Base-by-base conservation (phyloP, 192 early-diverging fungal genomes). In the Backusella tarrabulga region DNA sequence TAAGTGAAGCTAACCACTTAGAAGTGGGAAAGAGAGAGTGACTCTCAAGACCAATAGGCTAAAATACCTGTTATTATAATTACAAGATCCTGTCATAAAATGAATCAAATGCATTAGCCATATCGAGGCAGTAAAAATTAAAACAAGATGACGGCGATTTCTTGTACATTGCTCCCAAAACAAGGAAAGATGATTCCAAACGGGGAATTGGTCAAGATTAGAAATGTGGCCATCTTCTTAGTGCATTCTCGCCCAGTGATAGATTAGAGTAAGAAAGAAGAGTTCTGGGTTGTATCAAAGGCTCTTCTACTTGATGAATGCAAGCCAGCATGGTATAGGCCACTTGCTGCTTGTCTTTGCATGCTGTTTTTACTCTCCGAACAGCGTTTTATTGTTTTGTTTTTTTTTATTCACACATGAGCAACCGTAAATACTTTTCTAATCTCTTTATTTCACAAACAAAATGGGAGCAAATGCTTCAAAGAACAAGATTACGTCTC, bases 401-500 rank as follows among this genome's bases (percentile, higher is more conserved):
- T 60, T 11, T 60, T 12, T 60, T 52, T 52, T 21, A 44, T 6
- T 50, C 19, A 50, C 46, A 19, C 4, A 44, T 44, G 42, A 44
- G 19, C 15, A 4, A 0, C 4, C 4, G 19, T n/a, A 17, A 50
- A 19, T 50, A 50, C 21, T 56, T 56, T 52, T 69, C 38, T 36
- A 40, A 14, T 35, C 34, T n/a, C n/a, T 34, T 35, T 68, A 19
- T 35, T 40, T 21, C n/a, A 9, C 40, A 70, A 70, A 40, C 32
- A 38, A 35, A 72, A 90, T 91, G 90, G 90, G 90, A 67, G 76
- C 79, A 15, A 71, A 63, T 6, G 73, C 81, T 9, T 88, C 89
- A 81, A 88, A 86, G 68, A 73, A 79, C 75, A 91, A 90, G 75
- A 91, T 98, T 41, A 96, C 97, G 0, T 80, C 91, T 17, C 94